phyloP scores from a whole-genome alignment of 257 asterid genomes.

The Solanum gandarillasii region DNA sequence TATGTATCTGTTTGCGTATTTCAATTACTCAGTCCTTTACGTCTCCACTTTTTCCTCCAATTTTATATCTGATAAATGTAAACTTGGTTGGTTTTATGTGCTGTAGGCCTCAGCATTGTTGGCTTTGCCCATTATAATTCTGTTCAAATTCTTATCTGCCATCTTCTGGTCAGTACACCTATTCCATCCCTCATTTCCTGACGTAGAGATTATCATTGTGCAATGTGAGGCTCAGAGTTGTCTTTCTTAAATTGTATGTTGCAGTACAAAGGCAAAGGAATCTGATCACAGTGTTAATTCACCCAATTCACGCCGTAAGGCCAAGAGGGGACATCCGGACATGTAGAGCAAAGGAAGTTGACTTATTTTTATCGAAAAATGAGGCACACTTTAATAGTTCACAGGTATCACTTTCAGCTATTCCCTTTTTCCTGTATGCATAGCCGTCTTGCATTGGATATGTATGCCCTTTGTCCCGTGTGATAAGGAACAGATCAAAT shows the following conservation, averaged over 20 bases:
- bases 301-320: conserved; percentile 28
- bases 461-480: not conserved
- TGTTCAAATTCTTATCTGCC: conserved; percentile 31
- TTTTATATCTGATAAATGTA: not conserved
- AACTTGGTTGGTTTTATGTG: not conserved
- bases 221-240: not conserved
- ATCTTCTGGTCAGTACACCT: conserved; percentile 37
- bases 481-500: not conserved
- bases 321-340: conserved; percentile 31
- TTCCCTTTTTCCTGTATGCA: not conserved
- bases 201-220: not conserved
- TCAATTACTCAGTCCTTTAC: not conserved
- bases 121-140: conserved; percentile 56
- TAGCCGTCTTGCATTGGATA: not conserved
- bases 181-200: not conserved
- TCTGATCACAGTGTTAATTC: conserved; percentile 21
- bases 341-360: conserved; percentile 2
- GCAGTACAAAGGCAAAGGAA: conserved; percentile 37
- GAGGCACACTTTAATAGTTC: not conserved
- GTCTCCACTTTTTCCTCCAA: not conserved
- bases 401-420: not conserved
- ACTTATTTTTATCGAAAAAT: not conserved
- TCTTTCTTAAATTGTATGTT: not conserved
- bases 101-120: conserved; percentile 63
- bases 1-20: conserved; percentile 20